Conservation (phyloP, 2,329 filamentous ascomycete species). For the Diplocarpon mali region DNA sequence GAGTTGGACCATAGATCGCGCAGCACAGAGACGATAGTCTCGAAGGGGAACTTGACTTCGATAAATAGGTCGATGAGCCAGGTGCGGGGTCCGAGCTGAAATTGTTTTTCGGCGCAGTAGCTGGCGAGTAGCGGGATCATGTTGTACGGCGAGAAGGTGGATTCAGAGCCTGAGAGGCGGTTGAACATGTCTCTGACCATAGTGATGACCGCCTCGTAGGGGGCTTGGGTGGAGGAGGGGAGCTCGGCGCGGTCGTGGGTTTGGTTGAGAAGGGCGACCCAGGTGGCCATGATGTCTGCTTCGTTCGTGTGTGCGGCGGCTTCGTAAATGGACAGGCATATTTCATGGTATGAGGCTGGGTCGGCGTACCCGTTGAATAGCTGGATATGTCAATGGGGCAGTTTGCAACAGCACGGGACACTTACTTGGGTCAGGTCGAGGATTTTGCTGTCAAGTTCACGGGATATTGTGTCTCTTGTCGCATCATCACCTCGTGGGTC, state of each 20-base stretch:
- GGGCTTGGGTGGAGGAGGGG: conserved; percentile 35
- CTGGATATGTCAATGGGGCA: conserved; percentile 31
- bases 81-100: conserved; percentile 37
- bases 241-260: conserved; percentile 42
- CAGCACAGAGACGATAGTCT: conserved; percentile 49
- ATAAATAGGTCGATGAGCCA: conserved; percentile 50
- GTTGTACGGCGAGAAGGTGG: conserved; percentile 52
- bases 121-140: conserved; percentile 52
- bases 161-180: conserved; percentile 52
- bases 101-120: conserved; percentile 47
- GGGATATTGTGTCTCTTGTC: conserved; percentile 51
- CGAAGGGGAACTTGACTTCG: conserved; percentile 48
- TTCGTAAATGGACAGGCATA: conserved; percentile 87
- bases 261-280: conserved; percentile 69
- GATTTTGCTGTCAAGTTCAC: conserved; percentile 66
- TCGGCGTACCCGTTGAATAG: conserved; percentile 92
- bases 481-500: conserved; percentile 60
- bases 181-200: conserved; percentile 55
- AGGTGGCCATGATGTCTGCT: conserved; percentile 72
- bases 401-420: conserved; percentile 12
- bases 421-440: conserved; percentile 65
- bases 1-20: conserved; percentile 59
- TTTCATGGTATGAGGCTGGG: conserved; percentile 83
- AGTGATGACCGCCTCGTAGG: conserved; percentile 60
- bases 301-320: conserved; percentile 83